Percentiles rank a stretch among this genome's conserved stretches.
phyloP scores from a whole-genome alignment of 106 monocot species.

The Xerophyta viscosa region DNA sequence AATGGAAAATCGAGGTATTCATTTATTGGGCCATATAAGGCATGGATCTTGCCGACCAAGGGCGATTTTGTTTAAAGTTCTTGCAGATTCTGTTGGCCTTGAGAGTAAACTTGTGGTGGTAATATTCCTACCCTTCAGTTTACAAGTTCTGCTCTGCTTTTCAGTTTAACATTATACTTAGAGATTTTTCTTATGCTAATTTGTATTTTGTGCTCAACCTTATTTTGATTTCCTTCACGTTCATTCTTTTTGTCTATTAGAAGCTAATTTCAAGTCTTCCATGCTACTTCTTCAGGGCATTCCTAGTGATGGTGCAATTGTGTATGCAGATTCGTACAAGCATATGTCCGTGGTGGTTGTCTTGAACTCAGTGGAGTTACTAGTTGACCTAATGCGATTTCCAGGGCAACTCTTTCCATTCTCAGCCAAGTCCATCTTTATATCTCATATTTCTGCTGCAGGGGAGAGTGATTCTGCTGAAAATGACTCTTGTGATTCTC shows the following conservation, averaged over 20 bases:
- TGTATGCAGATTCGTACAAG: slow-evolving; percentile 71
- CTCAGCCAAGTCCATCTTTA: slow-evolving; percentile 76
- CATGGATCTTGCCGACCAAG: slow-evolving; percentile 94
- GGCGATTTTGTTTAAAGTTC: slow-evolving; percentile 96
- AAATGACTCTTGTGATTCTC: slow-evolving; percentile 99
- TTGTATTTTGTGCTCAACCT: neutral
- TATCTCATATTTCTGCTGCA: slow-evolving; percentile 77
- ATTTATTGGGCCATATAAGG: slow-evolving; percentile 90
- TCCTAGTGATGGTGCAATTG: slow-evolving; percentile 68
- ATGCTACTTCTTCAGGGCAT: slow-evolving; percentile 48
- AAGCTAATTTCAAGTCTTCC: neutral
- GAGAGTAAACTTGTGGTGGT: slow-evolving; percentile 93
- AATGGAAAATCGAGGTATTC: slow-evolving; percentile 66
- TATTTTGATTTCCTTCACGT: neutral
- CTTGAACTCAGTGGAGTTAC: slow-evolving; percentile 70
- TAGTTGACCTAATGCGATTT: slow-evolving; percentile 98
- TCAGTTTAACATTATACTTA: too few relatives aligned
- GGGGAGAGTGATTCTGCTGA: slow-evolving; percentile 98
- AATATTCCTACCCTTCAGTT: too few relatives aligned
- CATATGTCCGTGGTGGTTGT: slow-evolving; percentile 91
- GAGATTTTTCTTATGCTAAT: too few relatives aligned
- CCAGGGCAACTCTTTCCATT: slow-evolving; percentile 96
- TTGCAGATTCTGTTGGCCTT: slow-evolving; percentile 92
- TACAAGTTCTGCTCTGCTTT: too few relatives aligned
- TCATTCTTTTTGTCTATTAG: too few relatives aligned